These are phyloP conservation scores for Dendrocalamus latiflorus DNA, from an alignment of 202 grass and related monocot species.

Conservation along the genomic window DNA sequence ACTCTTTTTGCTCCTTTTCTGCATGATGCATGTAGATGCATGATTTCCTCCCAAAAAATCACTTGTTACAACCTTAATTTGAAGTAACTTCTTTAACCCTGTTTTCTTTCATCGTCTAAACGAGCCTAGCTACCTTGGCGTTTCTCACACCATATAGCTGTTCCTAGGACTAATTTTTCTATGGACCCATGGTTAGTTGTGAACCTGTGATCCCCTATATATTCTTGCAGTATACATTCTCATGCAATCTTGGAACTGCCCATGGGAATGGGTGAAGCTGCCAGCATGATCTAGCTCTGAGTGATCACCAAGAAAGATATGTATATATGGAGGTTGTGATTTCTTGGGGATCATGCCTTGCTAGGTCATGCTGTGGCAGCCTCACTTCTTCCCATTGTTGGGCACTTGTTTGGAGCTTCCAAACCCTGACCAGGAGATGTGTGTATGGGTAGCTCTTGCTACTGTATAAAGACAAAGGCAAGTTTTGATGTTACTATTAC, in stretches of 20 bases:
- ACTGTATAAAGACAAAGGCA: neutral
- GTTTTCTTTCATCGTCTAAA: too few species aligned
- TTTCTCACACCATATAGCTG: neutral
- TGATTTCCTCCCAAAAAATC: neutral
- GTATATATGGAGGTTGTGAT: neutral
- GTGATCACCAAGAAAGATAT: constrained; percentile 14
- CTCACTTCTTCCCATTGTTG: constrained; percentile 42
- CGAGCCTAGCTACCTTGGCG: too few species aligned
- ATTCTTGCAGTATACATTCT: too few species aligned
- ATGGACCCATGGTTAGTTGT: too few species aligned
- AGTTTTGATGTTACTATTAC: neutral
- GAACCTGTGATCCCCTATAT: too few species aligned
- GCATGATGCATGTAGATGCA: neutral
- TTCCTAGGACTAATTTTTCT: neutral
- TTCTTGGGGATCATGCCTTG: constrained; percentile 29
- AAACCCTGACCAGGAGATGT: too few species aligned
- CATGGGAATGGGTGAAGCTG: constrained; percentile 35
- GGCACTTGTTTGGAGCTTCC: neutral
- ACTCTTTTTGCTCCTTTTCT: neutral
- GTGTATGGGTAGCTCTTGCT: neutral
- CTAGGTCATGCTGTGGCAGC: constrained; percentile 42
- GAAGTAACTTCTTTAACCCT: neutral
- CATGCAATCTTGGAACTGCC: constrained; percentile 5
- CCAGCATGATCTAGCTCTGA: constrained; percentile 33
- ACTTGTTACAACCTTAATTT: neutral